Evolutionary conservation across 1,139 yeast species (phyloP).

Genomic region (Pichia inconspicua): DNA sequence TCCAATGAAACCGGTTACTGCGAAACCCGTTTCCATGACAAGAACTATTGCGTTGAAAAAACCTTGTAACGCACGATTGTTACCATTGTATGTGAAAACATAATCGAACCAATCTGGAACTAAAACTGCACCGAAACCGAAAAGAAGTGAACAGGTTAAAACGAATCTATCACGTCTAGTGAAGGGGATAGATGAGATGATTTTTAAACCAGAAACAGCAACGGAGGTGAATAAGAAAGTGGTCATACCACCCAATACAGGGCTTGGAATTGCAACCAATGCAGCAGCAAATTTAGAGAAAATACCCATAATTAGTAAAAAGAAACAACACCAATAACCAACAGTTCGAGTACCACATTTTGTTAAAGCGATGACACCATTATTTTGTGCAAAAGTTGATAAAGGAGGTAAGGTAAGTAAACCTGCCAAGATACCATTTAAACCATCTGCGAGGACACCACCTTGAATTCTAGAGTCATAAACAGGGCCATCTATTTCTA

Average conservation of each 20-base stretch:
- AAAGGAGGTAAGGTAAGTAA: conserved; percentile 73
- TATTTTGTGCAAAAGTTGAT: conserved; percentile 88
- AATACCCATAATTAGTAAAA: conserved; percentile 75
- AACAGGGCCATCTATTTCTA: conserved; percentile 69
- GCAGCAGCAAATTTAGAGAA: conserved; percentile 89
- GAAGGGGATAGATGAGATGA: conserved; percentile 67
- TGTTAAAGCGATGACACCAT: conserved; percentile 86
- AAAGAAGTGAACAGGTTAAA: conserved; percentile 64
- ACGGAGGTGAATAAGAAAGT: conserved; percentile 82
- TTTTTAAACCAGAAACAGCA: conserved; percentile 80
- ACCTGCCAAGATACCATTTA: conserved; percentile 66
- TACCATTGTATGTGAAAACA: conserved; percentile 71
- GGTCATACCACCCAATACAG: conserved; percentile 91
- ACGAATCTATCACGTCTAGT: conserved; percentile 85
- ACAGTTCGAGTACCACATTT: conserved; percentile 82
- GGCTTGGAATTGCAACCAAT: conserved; percentile 71
- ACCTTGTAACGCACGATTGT: conserved; percentile 55
- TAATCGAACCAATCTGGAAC: conserved; percentile 68
- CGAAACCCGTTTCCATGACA: conserved; percentile 84
- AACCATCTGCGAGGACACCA: conserved; percentile 77
- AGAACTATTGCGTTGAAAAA: conserved; percentile 73
- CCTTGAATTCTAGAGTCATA: conserved; percentile 88
- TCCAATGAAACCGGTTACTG: conserved; percentile 73
- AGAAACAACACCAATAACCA: conserved; percentile 86
- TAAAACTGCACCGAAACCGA: conserved; percentile 73